Evolutionary conservation across 768 basidiomycete genomes (phyloP).

Genomic region (Piloderma croceum): DNA sequence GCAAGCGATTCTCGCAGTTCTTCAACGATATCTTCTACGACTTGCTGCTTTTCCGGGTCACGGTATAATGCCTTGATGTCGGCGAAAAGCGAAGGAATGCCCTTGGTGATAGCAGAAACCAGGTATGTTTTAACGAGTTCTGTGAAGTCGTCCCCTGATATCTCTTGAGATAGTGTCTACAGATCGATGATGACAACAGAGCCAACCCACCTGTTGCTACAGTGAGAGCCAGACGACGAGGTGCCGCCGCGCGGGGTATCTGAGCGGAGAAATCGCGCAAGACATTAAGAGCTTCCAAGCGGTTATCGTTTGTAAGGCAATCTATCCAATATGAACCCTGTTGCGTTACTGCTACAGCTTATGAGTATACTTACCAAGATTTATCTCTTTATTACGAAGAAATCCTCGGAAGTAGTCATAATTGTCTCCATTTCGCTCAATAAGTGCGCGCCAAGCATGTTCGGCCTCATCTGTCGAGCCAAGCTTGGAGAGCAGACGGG

Average conservation of each 20-base stretch:
- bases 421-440: slow-evolving; percentile 83
- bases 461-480: slow-evolving; percentile 63
- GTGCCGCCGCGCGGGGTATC: slow-evolving; percentile 64
- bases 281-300: slow-evolving; percentile 46
- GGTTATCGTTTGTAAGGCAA: slow-evolving; percentile 43
- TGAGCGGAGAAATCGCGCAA: slow-evolving; percentile 57
- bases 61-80: slow-evolving; percentile 84
- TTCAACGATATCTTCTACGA: slow-evolving; percentile 68
- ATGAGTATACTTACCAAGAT: slow-evolving; percentile 46
- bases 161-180: neutral
- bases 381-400: slow-evolving; percentile 58
- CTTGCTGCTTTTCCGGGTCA: slow-evolving; percentile 55
- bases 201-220: slow-evolving; percentile 47
- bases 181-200: neutral
- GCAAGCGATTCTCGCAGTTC: slow-evolving; percentile 32
- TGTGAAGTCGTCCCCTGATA: slow-evolving; percentile 61
- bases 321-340: slow-evolving; percentile 28
- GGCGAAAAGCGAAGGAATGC: slow-evolving; percentile 88
- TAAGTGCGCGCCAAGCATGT: slow-evolving; percentile 71
- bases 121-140: slow-evolving; percentile 64
- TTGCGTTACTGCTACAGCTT: neutral
- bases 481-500: slow-evolving; percentile 70
- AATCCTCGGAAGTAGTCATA: slow-evolving; percentile 76
- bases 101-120: slow-evolving; percentile 63
- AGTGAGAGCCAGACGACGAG: slow-evolving; percentile 67